Conservation (phyloP, 2,329 filamentous ascomycete genomes). For the Aureobasidium sp. region DNA sequence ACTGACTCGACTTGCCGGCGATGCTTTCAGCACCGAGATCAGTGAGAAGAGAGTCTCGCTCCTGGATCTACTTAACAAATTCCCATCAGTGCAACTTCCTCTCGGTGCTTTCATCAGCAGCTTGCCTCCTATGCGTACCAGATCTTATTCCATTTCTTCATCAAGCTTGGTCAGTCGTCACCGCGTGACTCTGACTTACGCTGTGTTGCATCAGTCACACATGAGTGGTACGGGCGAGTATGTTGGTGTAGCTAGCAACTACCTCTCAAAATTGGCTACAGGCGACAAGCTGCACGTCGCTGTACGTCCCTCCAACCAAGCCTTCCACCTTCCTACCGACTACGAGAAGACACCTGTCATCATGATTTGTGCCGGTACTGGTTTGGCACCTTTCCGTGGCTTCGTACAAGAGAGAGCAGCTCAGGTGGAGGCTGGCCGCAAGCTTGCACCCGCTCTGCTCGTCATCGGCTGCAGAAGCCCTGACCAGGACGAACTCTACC, state of each 20-base stretch:
- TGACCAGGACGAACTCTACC: conserved; percentile 31
- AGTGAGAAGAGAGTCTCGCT: neutral
- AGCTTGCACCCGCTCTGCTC: conserved; percentile 30
- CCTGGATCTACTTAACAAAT: neutral
- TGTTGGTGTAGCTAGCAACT: neutral
- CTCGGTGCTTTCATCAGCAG: neutral
- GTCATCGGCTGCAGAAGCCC: conserved; percentile 35
- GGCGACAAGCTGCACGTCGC: neutral
- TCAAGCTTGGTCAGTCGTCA: neutral
- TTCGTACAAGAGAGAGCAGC: conserved; percentile 35
- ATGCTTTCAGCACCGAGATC: conserved; percentile 18
- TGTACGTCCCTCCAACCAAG: neutral
- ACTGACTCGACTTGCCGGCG: conserved; percentile 35
- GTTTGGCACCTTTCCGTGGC: conserved; percentile 39
- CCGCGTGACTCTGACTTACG: neutral
- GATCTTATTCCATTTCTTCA: neutral
- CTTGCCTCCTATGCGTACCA: neutral
- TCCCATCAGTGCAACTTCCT: neutral
- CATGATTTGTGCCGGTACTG: conserved; percentile 45
- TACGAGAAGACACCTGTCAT: conserved; percentile 37
- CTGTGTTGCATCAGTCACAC: neutral
- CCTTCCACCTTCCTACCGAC: conserved; percentile 37
- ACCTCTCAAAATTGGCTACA: neutral
- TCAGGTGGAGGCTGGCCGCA: conserved; percentile 28
- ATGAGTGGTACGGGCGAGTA: neutral